Evolutionary conservation across 805 yeast genomes (phyloP), one percentile per base, ranked within the genome.

Genomic region (Candida parachauliodes): DNA sequence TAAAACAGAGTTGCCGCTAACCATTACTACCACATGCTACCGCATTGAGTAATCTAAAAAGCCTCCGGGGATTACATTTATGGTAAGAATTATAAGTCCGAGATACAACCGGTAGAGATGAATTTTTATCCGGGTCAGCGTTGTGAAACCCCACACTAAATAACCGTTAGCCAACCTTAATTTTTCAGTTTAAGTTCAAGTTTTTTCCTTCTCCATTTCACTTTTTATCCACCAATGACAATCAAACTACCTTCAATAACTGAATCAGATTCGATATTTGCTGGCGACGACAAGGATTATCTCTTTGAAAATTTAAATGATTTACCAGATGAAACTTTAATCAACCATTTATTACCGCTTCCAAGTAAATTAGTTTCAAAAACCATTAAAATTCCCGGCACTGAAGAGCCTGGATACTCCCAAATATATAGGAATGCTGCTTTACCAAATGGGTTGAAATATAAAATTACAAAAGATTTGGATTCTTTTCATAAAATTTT

Each of bases 401-500:
- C 55, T 27, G 45, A 28, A 23, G 36, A 36, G 11, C 46, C 47
- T 1, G 69, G 65, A 1, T 52, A 30, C 40, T 57, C 65, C 2
- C 45, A 53, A 3, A 51, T 63, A 28, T 65, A 59, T 49, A 47
- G 69, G 30, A 62, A 57, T 44, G 37, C 35, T 11, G 54, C 56
- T 14, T 46, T 46, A 15, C 54, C 55, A 10, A 37, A 43, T n/a
- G 45, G 42, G 15, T 33, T 57, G 26, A 48, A 66, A 52, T 44
- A 42, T 29, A 44, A 34, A 9, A 37, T 63, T 32, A 56, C 62
- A 19, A 67, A 71, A 3, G 54, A 52, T 15, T 45, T 70, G 30
- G 53, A 57, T 33, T 74, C 78, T 8, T 51, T 59, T 34, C 60
- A 65, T 42, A 59, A 54, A 8, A 46, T 60, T 11, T 65, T 68